phyloP scores from a whole-genome alignment of 208 protist genomes.

The Novymonas esmeraldas region DNA sequence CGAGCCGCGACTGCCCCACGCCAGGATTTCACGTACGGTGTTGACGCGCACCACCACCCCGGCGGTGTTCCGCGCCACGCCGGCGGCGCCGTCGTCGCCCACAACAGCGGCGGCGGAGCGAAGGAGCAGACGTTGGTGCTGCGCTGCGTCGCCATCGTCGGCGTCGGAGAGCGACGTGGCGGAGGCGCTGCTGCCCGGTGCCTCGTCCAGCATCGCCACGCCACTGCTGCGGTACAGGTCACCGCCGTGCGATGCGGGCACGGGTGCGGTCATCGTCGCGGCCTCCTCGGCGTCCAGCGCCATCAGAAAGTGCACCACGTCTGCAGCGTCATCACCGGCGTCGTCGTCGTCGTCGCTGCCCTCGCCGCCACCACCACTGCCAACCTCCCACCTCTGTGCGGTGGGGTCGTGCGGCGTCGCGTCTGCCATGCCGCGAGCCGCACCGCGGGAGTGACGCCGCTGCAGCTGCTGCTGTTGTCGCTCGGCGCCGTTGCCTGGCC shows the following conservation, averaged over 20 bases:
- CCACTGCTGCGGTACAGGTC: no score
- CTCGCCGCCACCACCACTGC: background rate
- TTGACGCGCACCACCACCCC: conserved; percentile 20
- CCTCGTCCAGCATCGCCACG: background rate
- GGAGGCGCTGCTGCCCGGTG: background rate
- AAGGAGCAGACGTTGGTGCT: conserved; percentile 19
- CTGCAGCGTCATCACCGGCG: background rate
- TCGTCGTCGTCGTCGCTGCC: no score
- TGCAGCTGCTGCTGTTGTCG: conserved; percentile 21
- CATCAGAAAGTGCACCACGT: no score
- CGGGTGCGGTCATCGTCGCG: no score
- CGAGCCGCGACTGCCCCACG: conserved; percentile 4
- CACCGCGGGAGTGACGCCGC: background rate
- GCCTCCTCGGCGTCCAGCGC: no score
- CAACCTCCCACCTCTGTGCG: background rate
- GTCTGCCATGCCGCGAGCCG: no score
- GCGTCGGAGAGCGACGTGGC: conserved; percentile 2
- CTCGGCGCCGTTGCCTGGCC: conserved; percentile 35
- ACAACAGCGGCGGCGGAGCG: conserved; percentile 20
- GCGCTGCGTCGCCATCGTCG: conserved; percentile 1
- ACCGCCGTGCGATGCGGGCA: no score
- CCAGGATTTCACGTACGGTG: conserved; percentile 15
- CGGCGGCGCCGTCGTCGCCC: background rate
- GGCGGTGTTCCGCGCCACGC: background rate
- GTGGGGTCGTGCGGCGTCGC: no score